Conservation (phyloP, 2,329 filamentous ascomycete genomes). For the Fusarium duplospermum region DNA sequence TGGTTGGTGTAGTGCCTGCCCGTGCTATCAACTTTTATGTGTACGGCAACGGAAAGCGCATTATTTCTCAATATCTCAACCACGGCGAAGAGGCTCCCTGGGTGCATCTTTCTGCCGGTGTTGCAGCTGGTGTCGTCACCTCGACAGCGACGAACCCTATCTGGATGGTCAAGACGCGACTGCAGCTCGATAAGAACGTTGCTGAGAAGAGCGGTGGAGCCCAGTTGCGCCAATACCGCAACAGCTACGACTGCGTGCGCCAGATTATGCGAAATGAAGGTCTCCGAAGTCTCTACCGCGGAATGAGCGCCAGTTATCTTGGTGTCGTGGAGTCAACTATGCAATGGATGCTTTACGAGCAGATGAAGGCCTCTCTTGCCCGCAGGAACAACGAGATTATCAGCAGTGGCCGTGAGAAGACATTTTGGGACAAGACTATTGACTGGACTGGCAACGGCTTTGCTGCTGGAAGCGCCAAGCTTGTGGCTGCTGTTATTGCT, state of each 20-base stretch:
- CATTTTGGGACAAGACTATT: slow-evolving; percentile 78
- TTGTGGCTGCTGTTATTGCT: slow-evolving; percentile 84
- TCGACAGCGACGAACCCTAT: slow-evolving; percentile 95
- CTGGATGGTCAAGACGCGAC: slow-evolving; percentile 93
- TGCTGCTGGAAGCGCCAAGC: slow-evolving; percentile 85
- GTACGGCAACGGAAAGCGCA: slow-evolving; percentile 90
- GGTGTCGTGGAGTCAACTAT: slow-evolving; percentile 90
- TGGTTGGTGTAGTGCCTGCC: slow-evolving; percentile 89
- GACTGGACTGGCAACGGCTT: slow-evolving; percentile 83
- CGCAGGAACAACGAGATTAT: slow-evolving; percentile 69
- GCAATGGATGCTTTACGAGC: slow-evolving; percentile 95
- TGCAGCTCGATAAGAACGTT: slow-evolving; percentile 91
- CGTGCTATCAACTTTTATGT: slow-evolving; percentile 94
- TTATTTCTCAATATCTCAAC: slow-evolving; percentile 82
- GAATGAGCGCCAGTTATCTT: slow-evolving; percentile 90
- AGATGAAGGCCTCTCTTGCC: slow-evolving; percentile 82
- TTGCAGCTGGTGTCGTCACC: slow-evolving; percentile 83
- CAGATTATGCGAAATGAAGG: slow-evolving; percentile 87
- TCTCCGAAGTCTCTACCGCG: slow-evolving; percentile 84
- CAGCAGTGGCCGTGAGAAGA: slow-evolving; percentile 71
- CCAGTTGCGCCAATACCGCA: slow-evolving; percentile 78
- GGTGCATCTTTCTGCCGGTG: slow-evolving; percentile 83
- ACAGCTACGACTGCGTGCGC: slow-evolving; percentile 87
- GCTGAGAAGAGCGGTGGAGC: slow-evolving; percentile 68
- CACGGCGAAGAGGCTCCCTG: slow-evolving; percentile 75